These are phyloP conservation scores for Hippophae gyantsensis DNA, from an alignment of 306 rosid genomes.

Conservation along the genomic window DNA sequence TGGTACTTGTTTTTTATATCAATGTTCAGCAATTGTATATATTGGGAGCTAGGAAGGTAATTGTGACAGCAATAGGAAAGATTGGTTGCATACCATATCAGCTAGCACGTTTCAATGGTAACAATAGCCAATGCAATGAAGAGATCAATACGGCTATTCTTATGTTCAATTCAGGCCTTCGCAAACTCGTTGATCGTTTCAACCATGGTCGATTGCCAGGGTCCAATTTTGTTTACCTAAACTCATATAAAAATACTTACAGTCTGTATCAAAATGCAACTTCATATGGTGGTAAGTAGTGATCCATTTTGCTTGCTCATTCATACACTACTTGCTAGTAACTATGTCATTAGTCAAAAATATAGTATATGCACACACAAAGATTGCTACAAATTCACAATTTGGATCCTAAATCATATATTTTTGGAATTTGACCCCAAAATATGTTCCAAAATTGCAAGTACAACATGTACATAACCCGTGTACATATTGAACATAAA, in stretches of 20 bases:
- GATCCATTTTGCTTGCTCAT: not conserved
- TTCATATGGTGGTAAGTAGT: constrained; percentile 47
- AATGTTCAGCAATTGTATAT: constrained; percentile 50
- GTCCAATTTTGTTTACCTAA: constrained; percentile 69
- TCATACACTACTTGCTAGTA: no score
- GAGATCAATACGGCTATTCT: constrained; percentile 56
- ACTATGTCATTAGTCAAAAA: no score
- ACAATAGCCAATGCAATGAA: constrained; percentile 62
- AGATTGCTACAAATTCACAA: no score
- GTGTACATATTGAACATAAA: no score
- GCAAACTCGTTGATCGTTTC: constrained; percentile 45
- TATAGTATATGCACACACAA: no score
- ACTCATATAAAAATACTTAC: constrained; percentile 48
- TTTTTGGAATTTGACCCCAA: no score
- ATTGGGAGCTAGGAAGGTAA: constrained; percentile 84
- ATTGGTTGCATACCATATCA: constrained; percentile 90
- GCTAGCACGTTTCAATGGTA: constrained; percentile 55
- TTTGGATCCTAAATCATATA: no score
- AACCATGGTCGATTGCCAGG: constrained; percentile 65
- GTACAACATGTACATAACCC: no score
- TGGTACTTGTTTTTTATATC: not conserved
- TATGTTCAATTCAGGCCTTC: constrained; percentile 64
- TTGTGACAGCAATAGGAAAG: constrained; percentile 65
- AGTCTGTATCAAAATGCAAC: constrained; percentile 45
- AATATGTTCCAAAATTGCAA: no score